Evolutionary conservation across 1,139 yeast species (phyloP), one percentile per base, ranked within the genome.

Genomic region (Zygosaccharomyces sapae): DNA sequence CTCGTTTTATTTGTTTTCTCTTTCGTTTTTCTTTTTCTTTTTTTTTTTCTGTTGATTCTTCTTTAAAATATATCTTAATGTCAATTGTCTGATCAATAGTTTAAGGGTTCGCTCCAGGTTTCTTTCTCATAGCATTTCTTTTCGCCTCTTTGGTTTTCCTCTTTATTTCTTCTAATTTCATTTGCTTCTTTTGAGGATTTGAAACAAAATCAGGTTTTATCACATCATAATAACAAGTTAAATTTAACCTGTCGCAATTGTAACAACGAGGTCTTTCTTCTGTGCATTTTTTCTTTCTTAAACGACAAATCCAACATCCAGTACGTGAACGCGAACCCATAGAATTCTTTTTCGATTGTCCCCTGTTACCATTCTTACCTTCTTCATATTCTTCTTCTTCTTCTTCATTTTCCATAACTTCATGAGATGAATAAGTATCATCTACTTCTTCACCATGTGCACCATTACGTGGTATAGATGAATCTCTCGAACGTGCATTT

Each of bases 241-340:
- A 62, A 5, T 75, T 73, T 31, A 81, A 67, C 50, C 83, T 66
- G 2, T 56, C 52, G 62, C 88, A 81, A 55, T 79, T 80, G 9
- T 65, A 61, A 59, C 88, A 81, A 8, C 51, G 57, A 0, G 86
- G 86, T 53, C 69, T 73, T 53, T 80, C 80, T 57, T 80, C 86
- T 0, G 83, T 73, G 55, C 88, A 81, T 50, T 81, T 75, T 59
- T 81, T 81, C 57, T 81, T 80, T 41, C 88, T 73, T 20, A 81
- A 66, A 50, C 87, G 62, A 58, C 87, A 81, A 4, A 83, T 81
- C 86, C 86, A 81, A 56, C 87, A 81, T 0, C 87, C 87, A 34
- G 68, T 71, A 52, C 76, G 76, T 1, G 83, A 79, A 48, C 83
- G 67, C 9, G 74, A 70, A 5, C 60, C 66, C 24, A 59, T 48